Evolutionary conservation across 495 filamentous ascomycete species (phyloP).

Genomic region (Pseudotulostoma volvatum): DNA sequence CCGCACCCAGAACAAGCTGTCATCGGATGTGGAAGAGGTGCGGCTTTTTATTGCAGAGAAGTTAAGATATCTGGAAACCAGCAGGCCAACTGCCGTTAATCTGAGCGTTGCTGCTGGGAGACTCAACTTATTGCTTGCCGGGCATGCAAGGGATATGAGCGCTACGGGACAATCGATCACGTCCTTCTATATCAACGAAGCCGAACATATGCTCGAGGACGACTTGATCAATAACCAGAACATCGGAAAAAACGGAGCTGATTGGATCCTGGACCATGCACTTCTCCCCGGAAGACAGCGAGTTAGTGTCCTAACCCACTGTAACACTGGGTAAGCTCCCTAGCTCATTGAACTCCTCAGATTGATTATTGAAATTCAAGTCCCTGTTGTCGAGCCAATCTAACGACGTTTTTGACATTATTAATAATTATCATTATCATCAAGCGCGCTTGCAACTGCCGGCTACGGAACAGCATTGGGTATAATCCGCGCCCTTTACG

Average conservation of each 20-base stretch:
- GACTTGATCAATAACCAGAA: slow-evolving; percentile 72
- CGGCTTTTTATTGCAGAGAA: slow-evolving; percentile 50
- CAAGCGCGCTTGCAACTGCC: slow-evolving; percentile 79
- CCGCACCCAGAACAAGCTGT: slow-evolving; percentile 9
- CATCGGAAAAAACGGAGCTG: slow-evolving; percentile 69
- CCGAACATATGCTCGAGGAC: slow-evolving; percentile 74
- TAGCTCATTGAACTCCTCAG: background rate
- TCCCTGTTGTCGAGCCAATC: too few species aligned
- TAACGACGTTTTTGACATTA: slow-evolving; percentile 1
- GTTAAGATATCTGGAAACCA: slow-evolving; percentile 68
- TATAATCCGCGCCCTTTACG: slow-evolving; percentile 73
- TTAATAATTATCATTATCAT: slow-evolving; percentile 5
- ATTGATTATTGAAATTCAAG: slow-evolving; percentile 1
- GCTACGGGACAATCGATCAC: slow-evolving; percentile 34
- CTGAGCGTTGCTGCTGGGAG: slow-evolving; percentile 75
- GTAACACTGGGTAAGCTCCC: slow-evolving; percentile 69
- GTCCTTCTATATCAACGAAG: slow-evolving; percentile 52
- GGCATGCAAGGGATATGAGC: slow-evolving; percentile 15
- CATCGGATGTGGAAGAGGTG: slow-evolving; percentile 38
- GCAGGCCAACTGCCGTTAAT: slow-evolving; percentile 88
- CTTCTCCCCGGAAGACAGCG: slow-evolving; percentile 17
- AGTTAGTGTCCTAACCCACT: slow-evolving; percentile 78
- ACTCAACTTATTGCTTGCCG: slow-evolving; percentile 42
- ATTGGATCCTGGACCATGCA: slow-evolving; percentile 53
- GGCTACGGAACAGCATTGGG: slow-evolving; percentile 92